phyloP scores from a whole-genome alignment of 2,329 filamentous ascomycete genomes.

The Endoconidiophora laricicola region DNA sequence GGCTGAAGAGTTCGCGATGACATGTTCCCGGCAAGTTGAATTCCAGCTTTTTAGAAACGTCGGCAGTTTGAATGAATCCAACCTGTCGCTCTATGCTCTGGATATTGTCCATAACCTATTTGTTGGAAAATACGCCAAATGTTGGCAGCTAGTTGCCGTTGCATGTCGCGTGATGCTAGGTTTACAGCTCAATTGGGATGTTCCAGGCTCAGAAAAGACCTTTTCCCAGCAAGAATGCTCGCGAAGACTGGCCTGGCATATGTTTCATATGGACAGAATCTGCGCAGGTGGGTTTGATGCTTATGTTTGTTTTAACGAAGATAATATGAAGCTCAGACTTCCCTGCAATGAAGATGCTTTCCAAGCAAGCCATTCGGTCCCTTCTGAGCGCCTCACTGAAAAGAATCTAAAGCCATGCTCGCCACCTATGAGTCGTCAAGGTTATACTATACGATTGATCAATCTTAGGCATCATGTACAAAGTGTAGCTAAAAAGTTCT shows the following conservation, averaged over 20 bases:
- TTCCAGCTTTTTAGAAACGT: constrained; percentile 25
- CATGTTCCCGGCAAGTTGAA: constrained; percentile 25
- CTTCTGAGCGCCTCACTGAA: constrained; percentile 19
- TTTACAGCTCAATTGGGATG: constrained; percentile 26
- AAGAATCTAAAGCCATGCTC: constrained; percentile 6
- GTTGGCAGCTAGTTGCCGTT: constrained; percentile 25
- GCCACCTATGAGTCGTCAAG: constrained; percentile 20
- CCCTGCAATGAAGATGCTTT: constrained; percentile 22
- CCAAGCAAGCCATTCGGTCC: constrained; percentile 19
- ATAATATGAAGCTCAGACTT: constrained; percentile 24
- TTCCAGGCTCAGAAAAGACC: constrained; percentile 17
- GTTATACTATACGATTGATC: constrained; percentile 21
- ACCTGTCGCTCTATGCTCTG: constrained; percentile 22
- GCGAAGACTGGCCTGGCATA: constrained; percentile 24
- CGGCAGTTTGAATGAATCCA: constrained; percentile 21
- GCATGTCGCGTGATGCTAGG: constrained; percentile 23
- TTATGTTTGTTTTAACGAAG: constrained; percentile 22
- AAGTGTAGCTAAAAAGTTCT: constrained; percentile 14
- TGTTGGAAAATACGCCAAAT: constrained; percentile 22
- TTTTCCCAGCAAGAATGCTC: constrained; percentile 23
- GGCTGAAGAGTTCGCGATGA: constrained; percentile 22
- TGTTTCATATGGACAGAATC: constrained; percentile 24
- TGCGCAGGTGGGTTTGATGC: constrained; percentile 26
- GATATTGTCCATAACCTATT: constrained; percentile 23
- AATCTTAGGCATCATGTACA: constrained; percentile 24